Conservation (phyloP, 768 basidiomycete genomes). For the Leccinellum albellum region DNA sequence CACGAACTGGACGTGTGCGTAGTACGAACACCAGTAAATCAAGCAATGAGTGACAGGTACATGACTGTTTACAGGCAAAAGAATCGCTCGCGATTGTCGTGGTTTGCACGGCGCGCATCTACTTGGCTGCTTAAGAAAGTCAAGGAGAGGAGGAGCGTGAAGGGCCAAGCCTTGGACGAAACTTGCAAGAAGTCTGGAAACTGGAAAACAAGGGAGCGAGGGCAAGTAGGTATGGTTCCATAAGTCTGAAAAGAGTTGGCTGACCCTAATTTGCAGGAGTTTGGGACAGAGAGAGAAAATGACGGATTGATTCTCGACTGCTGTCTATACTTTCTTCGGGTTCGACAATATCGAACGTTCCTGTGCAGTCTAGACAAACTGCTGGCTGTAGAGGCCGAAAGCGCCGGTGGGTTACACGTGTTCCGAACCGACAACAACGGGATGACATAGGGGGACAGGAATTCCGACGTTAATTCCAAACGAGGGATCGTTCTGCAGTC, state of each 20-base stretch:
- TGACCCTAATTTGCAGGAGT: slow-evolving; percentile 14
- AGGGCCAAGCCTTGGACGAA: slow-evolving; percentile 60
- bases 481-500: slow-evolving; percentile 44
- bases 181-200: slow-evolving; percentile 58
- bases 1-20: slow-evolving; percentile 72
- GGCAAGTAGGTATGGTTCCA: slow-evolving; percentile 35
- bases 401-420: slow-evolving; percentile 36
- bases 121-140: slow-evolving; percentile 64
- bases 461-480: slow-evolving; percentile 26
- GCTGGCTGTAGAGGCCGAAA: slow-evolving; percentile 51
- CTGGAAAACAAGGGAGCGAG: slow-evolving; percentile 51
- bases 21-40: background rate
- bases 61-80: slow-evolving; percentile 33
- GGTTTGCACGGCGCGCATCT: slow-evolving; percentile 68
- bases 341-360: slow-evolving; percentile 44
- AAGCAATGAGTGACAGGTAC: background rate
- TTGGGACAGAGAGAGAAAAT: slow-evolving; percentile 44
- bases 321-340: slow-evolving; percentile 53
- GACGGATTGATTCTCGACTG: slow-evolving; percentile 77
- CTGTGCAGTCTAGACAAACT: slow-evolving; percentile 71
- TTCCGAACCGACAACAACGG: background rate
- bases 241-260: background rate
- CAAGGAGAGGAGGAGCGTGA: slow-evolving; percentile 51
- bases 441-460: slow-evolving; percentile 16
- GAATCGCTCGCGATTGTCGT: slow-evolving; percentile 41